These are phyloP conservation scores for Trifolium subterraneum DNA, from an alignment of 306 rosid species.

Conservation along the genomic window DNA sequence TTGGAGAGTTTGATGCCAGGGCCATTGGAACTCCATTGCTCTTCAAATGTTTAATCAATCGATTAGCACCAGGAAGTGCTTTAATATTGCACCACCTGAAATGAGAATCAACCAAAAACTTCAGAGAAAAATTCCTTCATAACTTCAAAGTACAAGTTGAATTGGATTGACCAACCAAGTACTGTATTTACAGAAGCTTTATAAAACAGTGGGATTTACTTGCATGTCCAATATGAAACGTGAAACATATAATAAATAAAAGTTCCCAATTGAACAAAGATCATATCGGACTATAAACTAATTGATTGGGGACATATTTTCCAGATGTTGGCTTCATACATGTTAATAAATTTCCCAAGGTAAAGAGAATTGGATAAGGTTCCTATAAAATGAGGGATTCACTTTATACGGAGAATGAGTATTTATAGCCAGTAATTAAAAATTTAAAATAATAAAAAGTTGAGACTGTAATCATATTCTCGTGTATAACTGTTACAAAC, in stretches of 20 bases:
- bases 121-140: conserved; percentile 32
- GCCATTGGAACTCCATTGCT: conserved; percentile 74
- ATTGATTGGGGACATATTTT: conserved; percentile 1
- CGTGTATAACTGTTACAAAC: background rate
- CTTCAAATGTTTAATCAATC: conserved; percentile 81
- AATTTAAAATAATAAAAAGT: background rate
- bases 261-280: conserved; percentile 10
- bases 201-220: background rate
- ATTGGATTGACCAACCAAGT: conserved; percentile 28
- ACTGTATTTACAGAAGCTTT: background rate
- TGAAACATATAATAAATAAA: background rate
- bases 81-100: conserved; percentile 83
- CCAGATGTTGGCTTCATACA: conserved; percentile 1
- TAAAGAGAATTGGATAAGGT: background rate
- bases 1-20: conserved; percentile 87
- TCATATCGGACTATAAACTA: conserved; percentile 13
- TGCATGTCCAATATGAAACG: conserved; percentile 1
- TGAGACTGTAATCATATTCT: background rate
- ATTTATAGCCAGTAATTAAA: background rate
- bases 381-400: background rate
- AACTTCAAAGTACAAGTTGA: conserved; percentile 24
- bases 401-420: background rate
- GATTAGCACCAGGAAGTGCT: conserved; percentile 87
- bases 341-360: conserved; percentile 10
- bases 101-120: conserved; percentile 32